Base-by-base conservation (phyloP, 2,329 filamentous ascomycete genomes). In the Diplodia scrobiculata region DNA sequence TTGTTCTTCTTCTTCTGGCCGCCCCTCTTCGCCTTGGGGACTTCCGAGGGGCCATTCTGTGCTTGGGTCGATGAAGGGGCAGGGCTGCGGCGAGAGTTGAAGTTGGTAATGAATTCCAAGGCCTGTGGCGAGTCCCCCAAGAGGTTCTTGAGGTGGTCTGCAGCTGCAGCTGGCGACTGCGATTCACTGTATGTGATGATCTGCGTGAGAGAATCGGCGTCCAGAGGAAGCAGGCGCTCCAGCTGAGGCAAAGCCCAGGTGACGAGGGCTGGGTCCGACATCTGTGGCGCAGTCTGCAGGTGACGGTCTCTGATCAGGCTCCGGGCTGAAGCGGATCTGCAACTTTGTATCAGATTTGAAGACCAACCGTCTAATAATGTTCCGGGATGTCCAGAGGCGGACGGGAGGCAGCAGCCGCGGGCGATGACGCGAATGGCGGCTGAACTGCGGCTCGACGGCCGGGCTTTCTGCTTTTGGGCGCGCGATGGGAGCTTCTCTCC, bases 121-220 rank as follows among this genome's bases (percentile, higher is more conserved):
- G 86, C 84, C 71, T 90, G 87, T 1, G 92, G 86, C 6, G 91
- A 92, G 76, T 96, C 92, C 59, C 94, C 95, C 0, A 99, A 85
- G 63, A 99, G 82, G 73, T 95, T 92, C 76, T 88, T 90, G 68
- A 99, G 89, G 77, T 98, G 92, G 50, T 92, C 88, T 60, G 87
- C 92, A 14, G 91, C 91, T 69, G 89, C 90, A 62, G 87, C 80
- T 73, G 90, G 92, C 21, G 92, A 87, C 9, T 98, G 84, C 0
- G 88, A 89, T 41, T 86, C 82, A 2, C 91, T 88, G 76, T 97
- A 97, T 55, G 91, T 87, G 70, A 98, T 83, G 51, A 97, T 85
- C 74, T 98, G 91, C 73, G 88, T 86, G 36, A 98, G 82, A 48
- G 94, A 92, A 13, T 91, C 88, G 41, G 96, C 88, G 41, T 96